Base-by-base conservation (phyloP, 2,329 filamentous ascomycete species). In the Neofusicoccum laricinum region DNA sequence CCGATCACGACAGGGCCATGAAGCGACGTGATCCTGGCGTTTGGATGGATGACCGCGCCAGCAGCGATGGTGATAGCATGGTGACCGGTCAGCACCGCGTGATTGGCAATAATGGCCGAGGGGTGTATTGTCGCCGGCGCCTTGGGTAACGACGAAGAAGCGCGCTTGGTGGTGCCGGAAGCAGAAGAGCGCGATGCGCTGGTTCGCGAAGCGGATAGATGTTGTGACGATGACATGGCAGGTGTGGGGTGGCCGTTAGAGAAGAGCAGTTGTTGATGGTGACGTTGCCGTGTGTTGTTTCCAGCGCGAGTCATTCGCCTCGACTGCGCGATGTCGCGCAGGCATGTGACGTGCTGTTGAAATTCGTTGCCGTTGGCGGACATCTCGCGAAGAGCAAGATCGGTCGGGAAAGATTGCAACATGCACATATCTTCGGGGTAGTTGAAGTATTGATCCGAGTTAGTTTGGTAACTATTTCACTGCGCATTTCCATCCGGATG, bases 31-130 rank as follows among this genome's bases (percentile, higher is more conserved):
- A 83, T 73, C 58, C 72, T 88, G 15, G 89, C 86, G 55, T 93
- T 91, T 1, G 95, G 93, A 72, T 98, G 94, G n/a, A 99, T 79
- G 6, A 97, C 86, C 3, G 87, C 89, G 72, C 92, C 88, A 25
- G 90, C 84, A 64, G 89, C 89, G 67, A 98, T 87, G 49, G 87
- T 89, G 67, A 99, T 91, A 1, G 87, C 88, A 74, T 96, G 85
- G 2, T 85, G 88, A 68, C 95, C 95, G n/a, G 78, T 86, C 17
- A 83, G 71, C 40, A 78, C 73, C 2, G 79, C 81, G 69, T 82
- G 81, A 46, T 81, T 78, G 4, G 80, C 79, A 59, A 84, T 76
- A 58, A 83, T 76, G 61, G 80, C 80, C 3, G 76, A 73, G 36
- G 80, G 76, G 72, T 84, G 79, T 67, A 84, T 74, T 67, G 71